phyloP scores from a whole-genome alignment of 2,329 filamentous ascomycete species.

The Daldinia sp. region DNA sequence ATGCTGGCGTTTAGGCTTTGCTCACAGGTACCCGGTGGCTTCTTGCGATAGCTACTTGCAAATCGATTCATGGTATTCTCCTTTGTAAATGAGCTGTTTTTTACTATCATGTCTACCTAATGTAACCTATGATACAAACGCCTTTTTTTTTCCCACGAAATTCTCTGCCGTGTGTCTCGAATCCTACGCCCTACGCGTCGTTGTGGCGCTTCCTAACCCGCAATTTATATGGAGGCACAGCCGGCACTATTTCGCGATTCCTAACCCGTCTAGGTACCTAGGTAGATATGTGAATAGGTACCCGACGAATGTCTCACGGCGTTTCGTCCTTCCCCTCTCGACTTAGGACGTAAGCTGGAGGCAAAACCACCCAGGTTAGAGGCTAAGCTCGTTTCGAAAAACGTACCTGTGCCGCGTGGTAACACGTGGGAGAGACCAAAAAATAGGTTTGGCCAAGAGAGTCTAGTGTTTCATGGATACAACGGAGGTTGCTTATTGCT shows the following conservation, averaged over 20 bases:
- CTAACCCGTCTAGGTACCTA: background rate
- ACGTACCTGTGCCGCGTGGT: background rate
- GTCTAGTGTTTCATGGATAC: background rate
- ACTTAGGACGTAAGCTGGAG: no score
- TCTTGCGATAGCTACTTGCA: background rate
- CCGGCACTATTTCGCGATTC: background rate
- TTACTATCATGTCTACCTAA: background rate
- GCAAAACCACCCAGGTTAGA: no score
- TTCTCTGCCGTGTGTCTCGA: background rate
- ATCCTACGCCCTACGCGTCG: background rate
- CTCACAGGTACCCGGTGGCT: background rate
- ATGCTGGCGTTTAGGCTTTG: conserved; percentile 18
- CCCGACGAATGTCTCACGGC: no score
- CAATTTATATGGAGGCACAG: background rate
- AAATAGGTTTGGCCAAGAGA: background rate
- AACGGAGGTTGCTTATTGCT: no score
- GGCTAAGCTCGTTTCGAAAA: background rate
- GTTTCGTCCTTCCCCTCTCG: background rate
- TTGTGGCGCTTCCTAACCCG: background rate
- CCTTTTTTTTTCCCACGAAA: background rate
- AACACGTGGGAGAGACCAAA: background rate
- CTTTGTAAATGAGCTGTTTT: background rate
- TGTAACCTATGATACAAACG: background rate
- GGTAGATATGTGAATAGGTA: background rate
- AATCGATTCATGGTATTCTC: background rate